A percentile compares a stretch with the other conserved stretches of the same genome.
Conservation (phyloP, 495 filamentous ascomycete species). For the Pyrenopolyporus hunteri region DNA sequence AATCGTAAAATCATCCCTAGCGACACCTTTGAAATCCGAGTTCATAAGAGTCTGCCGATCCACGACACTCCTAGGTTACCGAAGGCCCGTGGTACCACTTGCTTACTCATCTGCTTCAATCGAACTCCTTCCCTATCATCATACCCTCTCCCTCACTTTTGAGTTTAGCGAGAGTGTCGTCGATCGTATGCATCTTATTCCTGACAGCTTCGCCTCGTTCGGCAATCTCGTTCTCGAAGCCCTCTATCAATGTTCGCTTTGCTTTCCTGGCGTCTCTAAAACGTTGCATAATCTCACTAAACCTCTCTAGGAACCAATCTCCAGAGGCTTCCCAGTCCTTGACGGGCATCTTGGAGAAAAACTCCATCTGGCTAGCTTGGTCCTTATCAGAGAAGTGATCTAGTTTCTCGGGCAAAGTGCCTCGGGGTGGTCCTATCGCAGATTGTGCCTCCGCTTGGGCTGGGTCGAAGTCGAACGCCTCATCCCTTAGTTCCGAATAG, state of each 20-base stretch:
- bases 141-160: slow-evolving; percentile 61
- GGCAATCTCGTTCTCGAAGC: slow-evolving; percentile 72
- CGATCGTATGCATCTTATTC: slow-evolving; percentile 60
- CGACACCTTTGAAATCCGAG: slow-evolving; percentile 3
- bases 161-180: slow-evolving; percentile 60
- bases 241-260: slow-evolving; percentile 66
- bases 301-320: slow-evolving; percentile 77
- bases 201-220: slow-evolving; percentile 58
- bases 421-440: slow-evolving; percentile 38
- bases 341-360: slow-evolving; percentile 68
- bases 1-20: not conserved
- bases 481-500: slow-evolving; percentile 57
- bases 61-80: not conserved
- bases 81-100: slow-evolving; percentile 3
- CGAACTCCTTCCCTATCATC: slow-evolving; percentile 58
- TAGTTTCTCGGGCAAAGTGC: slow-evolving; percentile 52
- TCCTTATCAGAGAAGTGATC: slow-evolving; percentile 47
- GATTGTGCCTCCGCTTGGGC: slow-evolving; percentile 43
- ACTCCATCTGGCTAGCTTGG: slow-evolving; percentile 60
- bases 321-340: slow-evolving; percentile 84
- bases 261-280: slow-evolving; percentile 67
- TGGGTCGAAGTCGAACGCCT: slow-evolving; percentile 63
- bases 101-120: slow-evolving; percentile 30
- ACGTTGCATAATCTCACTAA: slow-evolving; percentile 64
- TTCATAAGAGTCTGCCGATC: slow-evolving; percentile 7